These are phyloP conservation scores for Melaleuca alternifolia DNA, from an alignment of 345 rosid genomes.

Conservation along the genomic window DNA sequence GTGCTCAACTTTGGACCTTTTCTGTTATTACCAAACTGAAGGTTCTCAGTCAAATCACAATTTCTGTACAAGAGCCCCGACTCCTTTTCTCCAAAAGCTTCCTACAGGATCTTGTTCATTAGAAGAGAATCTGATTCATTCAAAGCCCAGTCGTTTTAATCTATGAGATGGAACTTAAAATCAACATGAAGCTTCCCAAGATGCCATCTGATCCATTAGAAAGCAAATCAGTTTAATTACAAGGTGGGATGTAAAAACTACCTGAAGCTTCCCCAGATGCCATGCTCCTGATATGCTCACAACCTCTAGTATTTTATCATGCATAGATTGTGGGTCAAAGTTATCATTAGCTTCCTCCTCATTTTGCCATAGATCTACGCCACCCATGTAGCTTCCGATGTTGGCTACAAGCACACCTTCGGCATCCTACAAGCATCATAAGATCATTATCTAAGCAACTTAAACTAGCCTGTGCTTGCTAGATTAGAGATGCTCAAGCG, in stretches of 20 bases:
- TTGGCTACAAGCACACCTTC: conserved; percentile 81
- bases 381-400: conserved; percentile 93
- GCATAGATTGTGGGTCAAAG: conserved; percentile 82
- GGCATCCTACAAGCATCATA: conserved; percentile 50
- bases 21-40: neutral
- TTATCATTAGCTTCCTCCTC: conserved; percentile 67
- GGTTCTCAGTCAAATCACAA: neutral
- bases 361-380: conserved; percentile 85
- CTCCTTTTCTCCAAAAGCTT: neutral
- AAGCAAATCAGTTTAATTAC: neutral
- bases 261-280: conserved; percentile 95
- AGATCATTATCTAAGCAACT: neutral
- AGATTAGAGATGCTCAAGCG: neutral
- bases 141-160: neutral
- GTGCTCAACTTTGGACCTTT: neutral
- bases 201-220: neutral
- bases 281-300: conserved; percentile 81
- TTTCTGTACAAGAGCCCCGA: neutral
- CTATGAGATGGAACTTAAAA: neutral
- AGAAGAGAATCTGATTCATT: neutral
- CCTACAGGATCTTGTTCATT: neutral
- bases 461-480: neutral
- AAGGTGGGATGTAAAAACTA: neutral
- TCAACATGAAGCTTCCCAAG: neutral
- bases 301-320: conserved; percentile 70